These are phyloP conservation scores for Acorus calamus DNA, from an alignment of 106 monocot genomes.

Conservation along the genomic window DNA sequence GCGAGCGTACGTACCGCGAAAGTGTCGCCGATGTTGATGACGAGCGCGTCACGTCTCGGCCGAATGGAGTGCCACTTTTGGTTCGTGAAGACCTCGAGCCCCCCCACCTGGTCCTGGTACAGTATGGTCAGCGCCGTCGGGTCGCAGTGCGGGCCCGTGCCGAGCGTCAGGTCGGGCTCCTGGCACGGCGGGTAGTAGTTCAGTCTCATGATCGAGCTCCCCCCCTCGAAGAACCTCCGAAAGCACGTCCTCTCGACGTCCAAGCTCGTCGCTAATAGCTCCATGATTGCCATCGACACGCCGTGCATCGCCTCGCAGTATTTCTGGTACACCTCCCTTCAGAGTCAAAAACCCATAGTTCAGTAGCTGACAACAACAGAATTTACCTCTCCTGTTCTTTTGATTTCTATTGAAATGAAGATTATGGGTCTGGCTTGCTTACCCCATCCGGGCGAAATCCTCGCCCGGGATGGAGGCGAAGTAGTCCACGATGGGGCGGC, in stretches of 20 bases:
- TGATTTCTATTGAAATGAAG: too few species aligned
- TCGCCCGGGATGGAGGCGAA: slow-evolving; percentile 5
- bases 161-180: slow-evolving; percentile 17
- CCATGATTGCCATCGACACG: slow-evolving; percentile 69
- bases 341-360: neutral
- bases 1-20: slow-evolving; percentile 9
- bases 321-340: slow-evolving; percentile 53
- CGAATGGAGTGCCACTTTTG: slow-evolving; percentile 13
- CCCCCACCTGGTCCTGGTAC: slow-evolving; percentile 22
- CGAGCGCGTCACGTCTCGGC: slow-evolving; percentile 12
- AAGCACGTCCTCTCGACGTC: slow-evolving; percentile 27
- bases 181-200: slow-evolving; percentile 27
- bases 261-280: slow-evolving; percentile 58
- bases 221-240: slow-evolving; percentile 39
- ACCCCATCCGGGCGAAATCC: slow-evolving; percentile 28
- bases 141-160: slow-evolving; percentile 26
- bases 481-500: slow-evolving; percentile 12
- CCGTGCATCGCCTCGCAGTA: slow-evolving; percentile 74
- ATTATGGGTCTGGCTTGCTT: neutral
- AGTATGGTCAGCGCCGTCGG: slow-evolving; percentile 21
- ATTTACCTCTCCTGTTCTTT: too few species aligned
- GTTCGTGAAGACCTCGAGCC: slow-evolving; percentile 21
- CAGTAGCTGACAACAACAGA: neutral
- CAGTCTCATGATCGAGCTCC: slow-evolving; percentile 13
- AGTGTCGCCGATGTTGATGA: slow-evolving; percentile 30